Conservation (phyloP, 2,329 filamentous ascomycete genomes). For the Drechslerella coelobrocha region DNA sequence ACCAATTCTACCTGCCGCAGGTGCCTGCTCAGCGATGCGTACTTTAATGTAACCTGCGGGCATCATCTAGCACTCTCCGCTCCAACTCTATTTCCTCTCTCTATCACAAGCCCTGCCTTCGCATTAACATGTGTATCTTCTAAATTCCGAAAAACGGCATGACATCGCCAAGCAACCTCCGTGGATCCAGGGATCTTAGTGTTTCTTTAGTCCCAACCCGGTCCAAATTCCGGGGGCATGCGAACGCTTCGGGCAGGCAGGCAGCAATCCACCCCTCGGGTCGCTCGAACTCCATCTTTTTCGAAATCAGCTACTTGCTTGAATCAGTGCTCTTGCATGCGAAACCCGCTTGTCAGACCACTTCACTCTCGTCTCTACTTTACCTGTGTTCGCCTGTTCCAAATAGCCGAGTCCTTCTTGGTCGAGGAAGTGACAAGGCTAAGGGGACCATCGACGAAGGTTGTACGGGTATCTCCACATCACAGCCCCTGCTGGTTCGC, state of each 20-base stretch:
- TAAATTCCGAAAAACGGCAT: slow-evolving; percentile 50
- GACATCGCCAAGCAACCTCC: slow-evolving; percentile 39
- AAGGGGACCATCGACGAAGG: slow-evolving; percentile 6
- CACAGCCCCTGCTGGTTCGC: slow-evolving; percentile 6
- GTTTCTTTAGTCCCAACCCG: slow-evolving; percentile 22
- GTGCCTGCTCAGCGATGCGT: neutral
- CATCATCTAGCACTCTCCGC: slow-evolving; percentile 18
- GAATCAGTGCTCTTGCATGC: slow-evolving; percentile 39
- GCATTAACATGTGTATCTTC: slow-evolving; percentile 48
- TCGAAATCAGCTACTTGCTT: slow-evolving; percentile 30
- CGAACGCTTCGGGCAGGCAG: slow-evolving; percentile 33
- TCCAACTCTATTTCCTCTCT: slow-evolving; percentile 16
- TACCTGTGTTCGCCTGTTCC: slow-evolving; percentile 41
- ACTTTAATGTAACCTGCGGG: slow-evolving; percentile 1
- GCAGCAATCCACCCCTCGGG: slow-evolving; percentile 47
- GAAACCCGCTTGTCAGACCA: slow-evolving; percentile 47
- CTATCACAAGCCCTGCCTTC: slow-evolving; percentile 49
- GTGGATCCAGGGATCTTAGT: slow-evolving; percentile 40
- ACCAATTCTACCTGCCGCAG: neutral
- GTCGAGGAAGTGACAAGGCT: slow-evolving; percentile 29
- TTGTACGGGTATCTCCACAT: slow-evolving; percentile 35
- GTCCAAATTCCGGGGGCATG: slow-evolving; percentile 26
- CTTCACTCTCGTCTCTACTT: slow-evolving; percentile 32
- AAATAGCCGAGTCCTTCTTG: slow-evolving; percentile 47
- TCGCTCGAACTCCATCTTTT: slow-evolving; percentile 36